phyloP scores from a whole-genome alignment of 345 rosid genomes.

The Eucalyptus viminalis region DNA sequence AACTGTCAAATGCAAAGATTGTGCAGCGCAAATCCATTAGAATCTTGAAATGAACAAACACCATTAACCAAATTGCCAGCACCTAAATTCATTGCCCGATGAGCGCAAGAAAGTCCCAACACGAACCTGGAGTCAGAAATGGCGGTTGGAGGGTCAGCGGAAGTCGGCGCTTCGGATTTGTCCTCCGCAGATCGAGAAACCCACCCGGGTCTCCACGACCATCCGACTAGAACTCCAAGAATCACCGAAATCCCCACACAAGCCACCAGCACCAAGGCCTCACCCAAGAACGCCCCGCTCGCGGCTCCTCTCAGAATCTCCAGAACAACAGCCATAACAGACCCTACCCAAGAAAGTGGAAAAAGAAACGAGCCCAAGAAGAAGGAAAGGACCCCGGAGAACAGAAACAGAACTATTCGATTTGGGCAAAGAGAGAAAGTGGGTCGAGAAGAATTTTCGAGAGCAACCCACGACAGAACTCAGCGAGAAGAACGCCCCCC shows the following conservation, averaged over 20 bases:
- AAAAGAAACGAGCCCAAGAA: not conserved
- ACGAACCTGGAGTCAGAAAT: conserved; percentile 35
- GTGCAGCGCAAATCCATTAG: not conserved
- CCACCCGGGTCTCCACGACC: conserved; percentile 90
- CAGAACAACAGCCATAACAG: conserved; percentile 16
- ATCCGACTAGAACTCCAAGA: conserved; percentile 80
- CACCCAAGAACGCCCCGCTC: conserved; percentile 23
- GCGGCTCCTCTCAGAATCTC: conserved; percentile 33
- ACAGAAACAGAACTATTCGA: not conserved
- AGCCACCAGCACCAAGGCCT: conserved; percentile 29
- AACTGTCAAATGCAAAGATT: conserved; percentile 12
- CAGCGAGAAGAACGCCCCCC: not conserved
- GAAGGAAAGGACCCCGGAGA: not conserved
- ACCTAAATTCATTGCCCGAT: not conserved
- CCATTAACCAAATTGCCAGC: not conserved
- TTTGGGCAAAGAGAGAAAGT: not conserved
- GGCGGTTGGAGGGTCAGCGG: conserved; percentile 2
- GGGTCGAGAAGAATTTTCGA: not conserved
- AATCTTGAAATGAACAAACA: not conserved
- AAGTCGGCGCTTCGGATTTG: not conserved
- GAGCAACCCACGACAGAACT: not conserved
- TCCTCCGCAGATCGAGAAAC: not conserved
- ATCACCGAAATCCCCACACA: conserved; percentile 74
- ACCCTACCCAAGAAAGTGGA: conserved; percentile 19
- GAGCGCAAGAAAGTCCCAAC: not conserved